Percentiles rank a stretch among this genome's conserved stretches.
Evolutionary conservation across 345 rosid genomes (phyloP).

Genomic region (Combretum micranthum): DNA sequence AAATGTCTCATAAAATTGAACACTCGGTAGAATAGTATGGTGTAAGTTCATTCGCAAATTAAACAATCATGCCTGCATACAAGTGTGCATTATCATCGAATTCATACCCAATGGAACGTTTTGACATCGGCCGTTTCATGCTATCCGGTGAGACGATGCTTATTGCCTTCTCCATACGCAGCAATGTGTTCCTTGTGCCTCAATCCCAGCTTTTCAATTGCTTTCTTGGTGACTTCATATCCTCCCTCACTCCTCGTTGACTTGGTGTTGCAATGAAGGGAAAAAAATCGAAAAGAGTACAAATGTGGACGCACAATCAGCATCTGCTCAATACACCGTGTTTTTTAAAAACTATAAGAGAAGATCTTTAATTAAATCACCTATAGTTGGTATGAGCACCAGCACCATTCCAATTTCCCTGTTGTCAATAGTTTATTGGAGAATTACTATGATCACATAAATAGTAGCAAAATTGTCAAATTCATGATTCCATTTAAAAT

Average conservation of each 20-base stretch:
- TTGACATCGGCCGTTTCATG: slow-evolving; percentile 87
- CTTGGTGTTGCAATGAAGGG: slow-evolving; percentile 46
- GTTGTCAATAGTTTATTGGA: neutral
- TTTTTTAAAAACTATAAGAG: neutral
- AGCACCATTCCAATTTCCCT: slow-evolving; percentile 95
- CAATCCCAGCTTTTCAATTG: slow-evolving; percentile 66
- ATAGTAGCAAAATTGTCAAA: too few relatives aligned
- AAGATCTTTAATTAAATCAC: slow-evolving; percentile 18
- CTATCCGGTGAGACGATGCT: slow-evolving; percentile 78
- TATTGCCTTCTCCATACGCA: slow-evolving; percentile 92
- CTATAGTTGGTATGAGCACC: slow-evolving; percentile 96
- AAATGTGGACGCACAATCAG: too few relatives aligned
- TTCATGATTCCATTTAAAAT: too few relatives aligned
- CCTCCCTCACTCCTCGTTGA: slow-evolving; percentile 83
- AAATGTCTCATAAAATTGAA: too few relatives aligned
- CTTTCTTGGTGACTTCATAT: slow-evolving; percentile 63
- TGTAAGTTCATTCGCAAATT: too few relatives aligned
- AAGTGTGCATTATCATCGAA: neutral
- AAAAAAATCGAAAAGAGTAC: too few relatives aligned
- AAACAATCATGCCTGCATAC: too few relatives aligned
- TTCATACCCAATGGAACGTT: slow-evolving; percentile 66
- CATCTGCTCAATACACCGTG: neutral
- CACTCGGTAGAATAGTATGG: too few relatives aligned
- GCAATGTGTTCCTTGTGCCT: slow-evolving; percentile 83
- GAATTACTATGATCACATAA: neutral